These are phyloP conservation scores for Rehmannia glutinosa DNA, from an alignment of 257 asterid species.

Conservation along the genomic window DNA sequence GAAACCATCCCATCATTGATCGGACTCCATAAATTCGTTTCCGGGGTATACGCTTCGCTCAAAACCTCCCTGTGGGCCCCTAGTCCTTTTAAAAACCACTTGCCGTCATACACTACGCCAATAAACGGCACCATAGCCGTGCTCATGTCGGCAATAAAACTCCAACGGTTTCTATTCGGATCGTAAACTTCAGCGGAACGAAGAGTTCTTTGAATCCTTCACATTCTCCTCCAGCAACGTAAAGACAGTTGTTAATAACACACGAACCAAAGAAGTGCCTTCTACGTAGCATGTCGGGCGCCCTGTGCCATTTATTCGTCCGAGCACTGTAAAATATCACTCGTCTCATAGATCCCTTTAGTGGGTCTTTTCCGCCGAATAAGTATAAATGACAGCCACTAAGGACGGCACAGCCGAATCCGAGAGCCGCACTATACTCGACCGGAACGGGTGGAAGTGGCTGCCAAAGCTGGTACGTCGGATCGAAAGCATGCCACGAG, in stretches of 20 bases:
- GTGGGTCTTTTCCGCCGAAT: slow-evolving; percentile 56
- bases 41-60: slow-evolving; percentile 51
- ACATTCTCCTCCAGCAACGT: slow-evolving; percentile 68
- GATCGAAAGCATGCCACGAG: slow-evolving; percentile 67
- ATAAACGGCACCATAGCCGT: slow-evolving; percentile 67
- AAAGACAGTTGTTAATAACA: slow-evolving; percentile 56
- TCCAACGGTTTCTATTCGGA: slow-evolving; percentile 59
- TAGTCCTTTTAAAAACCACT: slow-evolving; percentile 56
- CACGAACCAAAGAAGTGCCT: slow-evolving; percentile 59
- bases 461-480: slow-evolving; percentile 56
- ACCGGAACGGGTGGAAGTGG: slow-evolving; percentile 59
- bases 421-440: slow-evolving; percentile 48
- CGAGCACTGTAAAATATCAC: slow-evolving; percentile 58
- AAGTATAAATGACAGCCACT: slow-evolving; percentile 60
- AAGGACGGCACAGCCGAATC: slow-evolving; percentile 64
- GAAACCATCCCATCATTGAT: slow-evolving; percentile 54
- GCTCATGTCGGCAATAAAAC: slow-evolving; percentile 56
- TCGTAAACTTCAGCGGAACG: slow-evolving; percentile 60
- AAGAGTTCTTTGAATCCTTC: slow-evolving; percentile 50
- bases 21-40: slow-evolving; percentile 43
- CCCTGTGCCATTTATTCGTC: slow-evolving; percentile 62
- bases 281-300: slow-evolving; percentile 59
- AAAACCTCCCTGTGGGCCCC: slow-evolving; percentile 63
- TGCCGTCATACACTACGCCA: slow-evolving; percentile 50
- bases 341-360: slow-evolving; percentile 55